Evolutionary conservation across 208 protist species (phyloP), one percentile per base, ranked within the genome.

Genomic region (Leishmania guyanensis): DNA sequence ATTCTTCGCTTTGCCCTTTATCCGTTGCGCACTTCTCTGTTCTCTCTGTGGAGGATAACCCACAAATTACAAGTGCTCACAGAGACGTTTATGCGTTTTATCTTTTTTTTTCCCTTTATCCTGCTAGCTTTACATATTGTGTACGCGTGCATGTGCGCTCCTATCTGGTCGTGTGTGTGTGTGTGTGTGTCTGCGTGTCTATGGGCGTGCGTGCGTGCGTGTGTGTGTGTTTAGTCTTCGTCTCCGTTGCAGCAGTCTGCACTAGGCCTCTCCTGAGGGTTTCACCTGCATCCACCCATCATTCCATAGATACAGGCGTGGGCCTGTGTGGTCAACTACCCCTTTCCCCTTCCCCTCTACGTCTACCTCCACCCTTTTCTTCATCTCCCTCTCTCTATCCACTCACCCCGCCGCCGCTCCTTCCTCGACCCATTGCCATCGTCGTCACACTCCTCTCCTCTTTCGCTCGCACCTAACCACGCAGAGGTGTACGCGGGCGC

Each of bases 141-240:
- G 0, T 29, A 22, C 17, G 33, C 66, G n/a, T 48, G 48, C 3
- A n/a, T 39, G 46, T 14, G n/a, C 26, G 22, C 9, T 70, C 16
- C 48, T 75, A 14, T 75, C 36, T 39, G 36, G 36, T 39, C 36
- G 66, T 72, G 39, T 72, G 66, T 70, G 68, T 72, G 43, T 29
- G 43, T 26, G n/a, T 68, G 62, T 26, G 56, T 62, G 56, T 62
- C 20, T 48, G 36, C 16, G 66, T 71, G 66, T 71, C 36, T 71
- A 48, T 48, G 66, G 20, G 36, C 17, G 26, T 0, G n/a, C 10
- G 66, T 71, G 16, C 39, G 60, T 65, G 16, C 29, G 36, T 53
- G 39, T n/a, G 68, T 73, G 39, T 33, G 68, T 39, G 2, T 20
- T n/a, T 2, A 29, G 39, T 53, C 26, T 53, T 20, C 22, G 5